Evolutionary conservation across 257 asterid genomes (phyloP), one percentile per base, ranked within the genome.

Genomic region (Striga asiatica): DNA sequence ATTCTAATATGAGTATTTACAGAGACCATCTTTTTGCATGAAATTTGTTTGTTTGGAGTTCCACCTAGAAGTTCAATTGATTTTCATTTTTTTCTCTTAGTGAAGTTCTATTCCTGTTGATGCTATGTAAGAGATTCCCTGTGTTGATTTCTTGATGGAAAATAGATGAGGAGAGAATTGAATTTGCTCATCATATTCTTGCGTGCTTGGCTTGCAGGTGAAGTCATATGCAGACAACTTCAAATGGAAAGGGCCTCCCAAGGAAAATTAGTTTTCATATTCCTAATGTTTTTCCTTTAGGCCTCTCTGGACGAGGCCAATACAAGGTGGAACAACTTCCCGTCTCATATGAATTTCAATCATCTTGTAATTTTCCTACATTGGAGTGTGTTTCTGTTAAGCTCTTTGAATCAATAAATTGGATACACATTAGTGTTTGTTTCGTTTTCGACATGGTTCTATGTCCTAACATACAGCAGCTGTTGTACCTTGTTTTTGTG

Each of bases 241-340:
- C 83, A 88, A 84, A 74, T 88, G 88, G 93, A 88, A 88, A 80
- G 97, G 98, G 31, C 93, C 89, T 66, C 92, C 95, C 20, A 67
- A 72, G 56, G 76, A 42, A 55, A 71, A 63, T 34, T 81, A 61
- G 76, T 39, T 54, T 13, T 35, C 35, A 27, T 13, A 6, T 62
- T 47, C 51, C 20, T 17, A 9, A 18, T 13, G 18, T 58, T 11
- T 35, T 65, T 56, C 61, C 19, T 48, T 39, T 22, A 54, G 29
- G 50, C 27, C 29, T 21, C 63, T 50, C n/a, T 5, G 13, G 63
- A 28, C 39, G 16, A 34, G 45, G 28, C 16, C 43, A 24, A 23
- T 39, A 47, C 20, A 52, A 22, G 48, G 56, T 55, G 43, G n/a
- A n/a, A n/a, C n/a, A 8, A 54, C 7, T 34, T 9, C 50, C 23